A percentile compares a stretch with the other conserved stretches of the same genome.
These are phyloP conservation scores for Suillus clintonianus DNA, from an alignment of 768 basidiomycete genomes.

Conservation along the genomic window DNA sequence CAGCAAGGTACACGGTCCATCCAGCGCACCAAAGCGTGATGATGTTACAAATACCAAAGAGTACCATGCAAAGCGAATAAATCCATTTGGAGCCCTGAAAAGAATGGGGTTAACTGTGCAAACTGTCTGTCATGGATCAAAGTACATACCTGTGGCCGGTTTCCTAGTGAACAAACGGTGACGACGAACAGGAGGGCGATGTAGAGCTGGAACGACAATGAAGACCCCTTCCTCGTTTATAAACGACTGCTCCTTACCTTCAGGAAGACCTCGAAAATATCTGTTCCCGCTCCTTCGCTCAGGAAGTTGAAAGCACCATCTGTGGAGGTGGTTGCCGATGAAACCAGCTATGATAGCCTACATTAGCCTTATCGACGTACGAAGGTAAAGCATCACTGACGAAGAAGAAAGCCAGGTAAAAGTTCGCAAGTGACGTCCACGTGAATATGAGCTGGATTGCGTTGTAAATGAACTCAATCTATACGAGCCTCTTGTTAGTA, in stretches of 20 bases:
- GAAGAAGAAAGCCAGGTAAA: conserved; percentile 94
- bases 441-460: conserved; percentile 87
- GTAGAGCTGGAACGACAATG: conserved; percentile 53
- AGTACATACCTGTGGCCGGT: conserved; percentile 66
- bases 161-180: conserved; percentile 86
- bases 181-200: conserved; percentile 83
- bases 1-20: conserved; percentile 85
- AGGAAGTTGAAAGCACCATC: conserved; percentile 84
- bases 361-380: conserved; percentile 20
- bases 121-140: conserved; percentile 5
- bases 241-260: conserved; percentile 36
- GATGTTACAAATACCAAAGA: conserved; percentile 77
- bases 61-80: conserved; percentile 71
- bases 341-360: conserved; percentile 60
- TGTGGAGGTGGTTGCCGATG: conserved; percentile 67
- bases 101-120: conserved; percentile 3
- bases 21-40: conserved; percentile 89
- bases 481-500: not conserved
- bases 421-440: conserved; percentile 93
- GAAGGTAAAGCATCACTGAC: conserved; percentile 46
- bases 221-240: not conserved
- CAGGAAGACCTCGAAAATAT: conserved; percentile 78
- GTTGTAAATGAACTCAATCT: conserved; percentile 92
- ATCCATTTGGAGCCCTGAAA: conserved; percentile 81
- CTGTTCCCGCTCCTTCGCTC: conserved; percentile 66